Percentiles rank a stretch among this genome's conserved stretches.
These are phyloP conservation scores for Colletotrichum coccodes DNA, from an alignment of 2,329 filamentous ascomycete genomes.

Conservation along the genomic window DNA sequence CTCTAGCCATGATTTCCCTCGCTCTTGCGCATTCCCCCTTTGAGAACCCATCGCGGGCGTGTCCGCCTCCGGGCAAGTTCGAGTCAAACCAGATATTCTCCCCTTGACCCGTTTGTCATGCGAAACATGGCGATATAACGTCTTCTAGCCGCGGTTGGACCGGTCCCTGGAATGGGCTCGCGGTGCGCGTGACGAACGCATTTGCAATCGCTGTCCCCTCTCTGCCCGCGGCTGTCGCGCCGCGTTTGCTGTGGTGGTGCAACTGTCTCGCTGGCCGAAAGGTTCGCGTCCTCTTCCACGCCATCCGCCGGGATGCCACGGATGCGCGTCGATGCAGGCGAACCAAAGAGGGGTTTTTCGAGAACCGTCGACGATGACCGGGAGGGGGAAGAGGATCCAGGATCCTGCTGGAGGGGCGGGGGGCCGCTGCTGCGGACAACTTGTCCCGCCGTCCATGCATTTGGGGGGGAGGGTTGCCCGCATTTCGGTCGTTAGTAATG, in stretches of 20 bases:
- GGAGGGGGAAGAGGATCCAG: neutral
- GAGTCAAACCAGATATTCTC: neutral
- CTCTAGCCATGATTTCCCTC: constrained; percentile 5
- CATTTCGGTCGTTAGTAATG: neutral
- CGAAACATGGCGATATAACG: neutral
- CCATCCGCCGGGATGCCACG: constrained; percentile 4
- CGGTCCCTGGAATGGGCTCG: constrained; percentile 3
- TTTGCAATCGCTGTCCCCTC: neutral
- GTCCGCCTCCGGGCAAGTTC: neutral
- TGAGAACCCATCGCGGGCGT: neutral
- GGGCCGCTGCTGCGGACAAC: neutral
- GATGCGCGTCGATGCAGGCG: constrained; percentile 3
- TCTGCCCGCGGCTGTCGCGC: constrained; percentile 1
- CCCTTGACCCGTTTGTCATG: neutral
- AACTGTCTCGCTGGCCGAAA: neutral
- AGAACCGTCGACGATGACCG: neutral
- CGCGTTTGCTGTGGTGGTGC: neutral
- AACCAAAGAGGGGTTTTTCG: constrained; percentile 2
- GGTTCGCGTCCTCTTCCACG: neutral
- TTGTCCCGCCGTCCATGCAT: neutral
- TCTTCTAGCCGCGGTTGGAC: neutral
- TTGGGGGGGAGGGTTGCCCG: neutral
- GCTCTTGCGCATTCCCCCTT: neutral
- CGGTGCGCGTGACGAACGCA: neutral
- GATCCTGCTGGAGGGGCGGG: constrained; percentile 1